Base-by-base conservation (phyloP, 2,329 filamentous ascomycete species). In the Arthrobotrys sphaeroides region DNA sequence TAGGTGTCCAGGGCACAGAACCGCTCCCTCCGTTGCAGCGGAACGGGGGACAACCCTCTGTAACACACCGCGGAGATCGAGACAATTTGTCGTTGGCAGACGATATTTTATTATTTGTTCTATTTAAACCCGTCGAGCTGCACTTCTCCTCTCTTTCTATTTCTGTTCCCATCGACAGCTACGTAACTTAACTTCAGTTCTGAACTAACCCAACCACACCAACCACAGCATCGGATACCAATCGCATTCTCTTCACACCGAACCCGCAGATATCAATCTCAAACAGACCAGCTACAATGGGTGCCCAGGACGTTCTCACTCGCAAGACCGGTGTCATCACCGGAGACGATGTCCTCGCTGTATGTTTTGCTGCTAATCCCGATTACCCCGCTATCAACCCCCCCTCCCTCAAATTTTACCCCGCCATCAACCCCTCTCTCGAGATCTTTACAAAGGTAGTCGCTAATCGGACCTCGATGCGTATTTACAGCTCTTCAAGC, bases 401-500 rank as follows among this genome's bases (percentile, higher is more conserved):
- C n/a, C n/a, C n/a, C n/a, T n/a, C n/a, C n/a, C n/a, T n/a, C 43
- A 76, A 62, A 60, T 53, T n/a, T 55, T 53, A 69, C 43, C 66
- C 60, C 60, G 26, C 64, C 47, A 53, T 45, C 18, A 24, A 33
- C 13, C 18, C 26, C 26, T 36, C 36, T 20, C 45, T 18, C n/a
- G 18, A 16, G 5, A 22, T 33, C 12, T 33, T 33, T 33, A 33
- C 12, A 33, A 5, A 33, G 5, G 12, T 33, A 57, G 74, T 60
- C n/a, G 74, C 77, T 76, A 59, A 77, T n/a, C 47, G 9, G 22
- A 73, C 78, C 24, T 16, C 20, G 20, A 42, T 36, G 7, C n/a
- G n/a, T n/a, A n/a, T 6, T 33, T 78, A 79, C 78, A 84, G 82
- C 91, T 97, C 82, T 97, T 97, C 87, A 88, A 94, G 85, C 92